These are phyloP conservation scores for Coemansia sp. DNA, from an alignment of 192 early-diverging fungal genomes.

Conservation along the genomic window DNA sequence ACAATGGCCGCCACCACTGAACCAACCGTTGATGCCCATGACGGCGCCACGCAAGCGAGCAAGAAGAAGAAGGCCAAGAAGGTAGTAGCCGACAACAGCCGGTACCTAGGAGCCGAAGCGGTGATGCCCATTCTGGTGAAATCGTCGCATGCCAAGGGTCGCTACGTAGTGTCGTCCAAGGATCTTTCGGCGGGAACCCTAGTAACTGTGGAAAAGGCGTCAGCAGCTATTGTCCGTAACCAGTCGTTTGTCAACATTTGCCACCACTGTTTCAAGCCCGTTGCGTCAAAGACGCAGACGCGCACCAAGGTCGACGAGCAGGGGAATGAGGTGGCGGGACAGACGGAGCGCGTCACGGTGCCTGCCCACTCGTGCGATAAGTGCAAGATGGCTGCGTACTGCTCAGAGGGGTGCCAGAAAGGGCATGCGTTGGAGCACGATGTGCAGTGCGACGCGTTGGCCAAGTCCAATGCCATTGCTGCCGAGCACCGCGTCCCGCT, in stretches of 20 bases:
- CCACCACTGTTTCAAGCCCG: slow-evolving; percentile 55
- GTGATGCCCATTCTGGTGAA: slow-evolving; percentile 43
- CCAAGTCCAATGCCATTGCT: slow-evolving; percentile 40
- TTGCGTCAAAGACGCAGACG: slow-evolving; percentile 45
- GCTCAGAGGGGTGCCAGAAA: slow-evolving; percentile 58
- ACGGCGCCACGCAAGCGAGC: slow-evolving; percentile 17
- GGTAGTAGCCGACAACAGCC: slow-evolving; percentile 51
- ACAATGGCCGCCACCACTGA: slow-evolving; percentile 52
- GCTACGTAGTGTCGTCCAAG: slow-evolving; percentile 55
- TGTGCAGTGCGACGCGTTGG: slow-evolving; percentile 51
- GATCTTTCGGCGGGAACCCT: slow-evolving; percentile 56
- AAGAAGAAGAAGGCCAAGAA: slow-evolving; percentile 57
- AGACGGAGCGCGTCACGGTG: slow-evolving; percentile 32
- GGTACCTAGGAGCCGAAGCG: slow-evolving; percentile 42
- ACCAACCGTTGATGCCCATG: slow-evolving; percentile 43
- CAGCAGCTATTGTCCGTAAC: slow-evolving; percentile 59
- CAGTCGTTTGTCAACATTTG: slow-evolving; percentile 59
- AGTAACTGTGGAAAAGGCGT: slow-evolving; percentile 56
- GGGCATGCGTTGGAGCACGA: slow-evolving; percentile 43
- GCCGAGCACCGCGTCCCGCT: slow-evolving; percentile 2
- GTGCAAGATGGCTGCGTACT: slow-evolving; percentile 61
- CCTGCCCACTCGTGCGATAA: slow-evolving; percentile 33
- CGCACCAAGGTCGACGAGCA: slow-evolving; percentile 50
- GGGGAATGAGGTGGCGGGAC: slow-evolving; percentile 32
- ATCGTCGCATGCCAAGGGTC: slow-evolving; percentile 59